Base-by-base conservation (phyloP, 495 filamentous ascomycete species). In the Entonaema liquescens region DNA sequence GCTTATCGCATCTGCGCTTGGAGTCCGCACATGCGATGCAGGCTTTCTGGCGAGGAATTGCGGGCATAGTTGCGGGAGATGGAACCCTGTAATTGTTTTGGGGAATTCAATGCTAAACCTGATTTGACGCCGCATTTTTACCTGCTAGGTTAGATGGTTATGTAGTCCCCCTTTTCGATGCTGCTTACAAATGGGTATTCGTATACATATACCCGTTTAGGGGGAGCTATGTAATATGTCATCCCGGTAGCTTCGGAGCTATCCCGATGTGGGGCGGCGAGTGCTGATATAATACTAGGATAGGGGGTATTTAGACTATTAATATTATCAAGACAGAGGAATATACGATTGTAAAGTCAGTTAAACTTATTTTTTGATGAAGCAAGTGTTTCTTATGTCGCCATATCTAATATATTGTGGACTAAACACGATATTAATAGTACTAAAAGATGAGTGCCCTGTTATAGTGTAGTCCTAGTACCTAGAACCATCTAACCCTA, bases 1-100 rank as follows among this genome's bases (percentile, higher is more conserved):
- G 59, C 31, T 62, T 62, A n/a, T 62, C 59, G 29, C 59, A 62
- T 19, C 40, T 62, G n/a, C 59, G 59, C 31, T 62, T 62, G 11
- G 59, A 52, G 17, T 62, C 44, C 23, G 59, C 44, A 49, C 59
- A 62, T 21, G 59, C 59, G 23, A 62, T 62, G 29, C 44, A 62
- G 0, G 59, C 59, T 52, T 62, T 62, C 44, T 52, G 59, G 47
- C 59, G 59, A 44, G 28, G 28, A 36, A 19, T 25, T 62, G 44
- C 44, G 40, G 59, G n/a, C 59, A 53, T 62, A 4, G 4, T 62
- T 62, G 31, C 29, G 19, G 42, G 15, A 57, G 17, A 36, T 11
- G 3, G 28, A 1, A 23, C 42, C 7, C 7, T 47, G 0, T n/a
- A 9, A 23, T 9, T 47, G 12, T 47, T 47, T 44, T 23, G 5